Conservation (phyloP, 352 stramenopile species). For the Thraustochytrium sp. region DNA sequence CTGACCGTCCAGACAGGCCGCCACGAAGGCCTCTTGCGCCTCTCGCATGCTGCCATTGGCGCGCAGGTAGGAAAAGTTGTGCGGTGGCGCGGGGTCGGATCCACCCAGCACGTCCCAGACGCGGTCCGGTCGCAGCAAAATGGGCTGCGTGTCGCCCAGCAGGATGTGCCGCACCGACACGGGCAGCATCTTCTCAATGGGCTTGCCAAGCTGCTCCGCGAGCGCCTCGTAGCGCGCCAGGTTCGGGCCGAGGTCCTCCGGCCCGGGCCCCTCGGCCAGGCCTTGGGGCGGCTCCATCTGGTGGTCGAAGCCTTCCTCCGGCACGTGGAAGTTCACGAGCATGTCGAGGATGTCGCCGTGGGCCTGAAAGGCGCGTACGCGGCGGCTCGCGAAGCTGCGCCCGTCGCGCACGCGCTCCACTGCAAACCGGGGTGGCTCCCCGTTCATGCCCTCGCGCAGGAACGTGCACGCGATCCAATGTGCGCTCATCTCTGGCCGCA, state of each 20-base stretch:
- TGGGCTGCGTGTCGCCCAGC: not conserved
- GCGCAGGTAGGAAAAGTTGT: not conserved
- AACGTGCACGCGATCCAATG: slow-evolving; percentile 36
- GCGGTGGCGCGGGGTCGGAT: not conserved
- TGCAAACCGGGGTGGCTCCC: not conserved
- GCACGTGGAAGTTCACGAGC: slow-evolving; percentile 18
- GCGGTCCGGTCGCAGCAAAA: not conserved
- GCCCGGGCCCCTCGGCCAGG: not conserved
- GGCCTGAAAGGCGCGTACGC: not conserved
- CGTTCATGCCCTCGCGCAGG: slow-evolving; percentile 8
- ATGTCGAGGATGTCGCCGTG: slow-evolving; percentile 42
- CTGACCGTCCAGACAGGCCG: not conserved
- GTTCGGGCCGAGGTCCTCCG: not conserved
- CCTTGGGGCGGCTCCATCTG: not conserved
- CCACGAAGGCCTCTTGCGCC: not conserved
- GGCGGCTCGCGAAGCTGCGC: slow-evolving; percentile 13
- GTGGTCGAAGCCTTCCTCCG: slow-evolving; percentile 12
- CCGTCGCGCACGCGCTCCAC: slow-evolving; percentile 33
- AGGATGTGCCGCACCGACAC: not conserved
- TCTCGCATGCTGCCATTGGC: not conserved
- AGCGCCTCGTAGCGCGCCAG: not conserved
- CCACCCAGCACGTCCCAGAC: not conserved
- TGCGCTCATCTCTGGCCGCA: not conserved
- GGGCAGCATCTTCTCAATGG: not conserved
- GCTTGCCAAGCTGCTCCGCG: not conserved